Percentiles rank a stretch among this genome's conserved stretches.
phyloP scores from a whole-genome alignment of 352 stramenopile species.

The Globisporangium polare region DNA sequence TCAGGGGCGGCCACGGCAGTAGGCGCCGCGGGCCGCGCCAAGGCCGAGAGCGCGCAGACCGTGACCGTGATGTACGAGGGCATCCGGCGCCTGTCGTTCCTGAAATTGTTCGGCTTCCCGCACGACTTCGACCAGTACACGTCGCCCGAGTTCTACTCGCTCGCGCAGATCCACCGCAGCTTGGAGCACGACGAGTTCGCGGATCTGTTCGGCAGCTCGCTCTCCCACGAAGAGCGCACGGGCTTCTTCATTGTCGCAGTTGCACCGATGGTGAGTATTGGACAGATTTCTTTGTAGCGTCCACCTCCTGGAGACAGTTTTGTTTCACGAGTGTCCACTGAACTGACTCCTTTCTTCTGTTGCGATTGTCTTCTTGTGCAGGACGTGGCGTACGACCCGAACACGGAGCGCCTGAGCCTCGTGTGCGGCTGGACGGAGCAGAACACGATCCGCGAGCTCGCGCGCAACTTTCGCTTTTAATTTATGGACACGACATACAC shows the following conservation, averaged over 20 bases:
- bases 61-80: slow-evolving; percentile 51
- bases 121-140: slow-evolving; percentile 54
- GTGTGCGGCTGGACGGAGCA: slow-evolving; percentile 57
- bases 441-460: slow-evolving; percentile 58
- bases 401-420: slow-evolving; percentile 44
- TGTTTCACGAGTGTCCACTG: background rate
- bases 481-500: slow-evolving; percentile 1
- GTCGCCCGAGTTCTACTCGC: slow-evolving; percentile 46
- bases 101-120: slow-evolving; percentile 50
- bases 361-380: slow-evolving; percentile 19
- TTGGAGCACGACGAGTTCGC: slow-evolving; percentile 46
- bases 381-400: slow-evolving; percentile 62
- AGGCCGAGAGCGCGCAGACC: slow-evolving; percentile 8
- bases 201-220: slow-evolving; percentile 61
- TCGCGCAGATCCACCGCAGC: slow-evolving; percentile 32
- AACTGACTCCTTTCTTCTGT: background rate
- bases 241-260: slow-evolving; percentile 57
- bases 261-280: slow-evolving; percentile 59
- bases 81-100: slow-evolving; percentile 57
- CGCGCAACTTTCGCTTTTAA: slow-evolving; percentile 68
- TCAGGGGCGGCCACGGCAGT: background rate
- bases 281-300: background rate
- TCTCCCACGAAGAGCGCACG: slow-evolving; percentile 69
- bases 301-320: background rate
- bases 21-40: slow-evolving; percentile 8